Base-by-base conservation (phyloP, 352 stramenopile genomes). In the Pythium periplocum region DNA sequence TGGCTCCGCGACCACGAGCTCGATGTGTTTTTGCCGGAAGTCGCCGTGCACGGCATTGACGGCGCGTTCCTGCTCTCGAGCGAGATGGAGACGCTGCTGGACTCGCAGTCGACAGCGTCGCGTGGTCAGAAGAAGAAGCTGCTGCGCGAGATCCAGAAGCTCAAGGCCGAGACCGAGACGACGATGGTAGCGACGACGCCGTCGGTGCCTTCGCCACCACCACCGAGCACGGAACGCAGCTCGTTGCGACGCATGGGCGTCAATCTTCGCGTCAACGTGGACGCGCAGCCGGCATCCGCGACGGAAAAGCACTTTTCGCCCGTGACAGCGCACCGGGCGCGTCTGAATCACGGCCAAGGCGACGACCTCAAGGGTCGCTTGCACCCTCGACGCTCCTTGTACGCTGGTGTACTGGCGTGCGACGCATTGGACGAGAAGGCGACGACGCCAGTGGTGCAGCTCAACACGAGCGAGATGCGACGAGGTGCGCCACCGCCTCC, bases 81-180 rank as follows among this genome's bases (percentile, higher is more conserved):
- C 3, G 53, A 52, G 6, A 71, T 88, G 48, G 73, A 91, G 4
- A 56, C 53, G 48, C 72, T 93, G 48, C 53, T 90, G n/a, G 75
- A 86, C 34, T 44, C 61, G 17, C 71, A 71, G 44, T 69, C 62
- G 11, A 53, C 50, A 6, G 75, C 73, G n/a, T 87, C 75, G 51
- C 68, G 83, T 3, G 75, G 75, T 1, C 74, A 87, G 45, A 90
- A 90, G 61, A 90, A 89, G 60, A 91, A 91, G 42, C 55, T 93
- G 33, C 64, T 74, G 55, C 75, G 83, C 5, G 83, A 93, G 57
- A 78, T 87, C 48, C 73, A 86, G 39, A 90, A 90, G 46, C 66
- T 93, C n/a, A 71, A 81, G 41, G 54, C 48, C 9, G 58, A 70
- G 17, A 39, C 48, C 1, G 6, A 55, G 7, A 38, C 57, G 9